Percentiles rank a stretch among this genome's conserved stretches.
Evolutionary conservation across 2,329 filamentous ascomycete genomes (phyloP).

Genomic region (Paecilomyces sp.): DNA sequence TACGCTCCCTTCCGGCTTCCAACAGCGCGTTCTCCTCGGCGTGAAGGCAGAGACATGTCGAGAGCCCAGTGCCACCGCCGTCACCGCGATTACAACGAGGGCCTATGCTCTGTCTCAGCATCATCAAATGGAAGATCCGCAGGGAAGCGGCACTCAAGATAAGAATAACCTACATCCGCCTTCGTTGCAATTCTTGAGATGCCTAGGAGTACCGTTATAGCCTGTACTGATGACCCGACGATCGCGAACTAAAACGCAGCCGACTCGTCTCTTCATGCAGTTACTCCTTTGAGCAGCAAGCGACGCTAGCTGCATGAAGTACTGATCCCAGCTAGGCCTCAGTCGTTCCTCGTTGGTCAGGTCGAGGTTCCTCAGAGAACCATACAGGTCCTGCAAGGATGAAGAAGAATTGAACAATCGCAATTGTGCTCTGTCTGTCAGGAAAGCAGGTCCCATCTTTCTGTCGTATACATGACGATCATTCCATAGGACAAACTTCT

Average conservation of each 20-base stretch:
- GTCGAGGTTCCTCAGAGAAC: conserved; percentile 65
- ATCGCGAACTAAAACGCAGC: conserved; percentile 82
- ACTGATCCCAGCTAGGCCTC: conserved; percentile 88
- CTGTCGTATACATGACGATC: conserved; percentile 69
- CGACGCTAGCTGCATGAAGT: conserved; percentile 96
- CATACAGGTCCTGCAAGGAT: conserved; percentile 63
- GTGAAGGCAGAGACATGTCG: conserved; percentile 92
- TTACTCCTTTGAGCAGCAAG: conserved; percentile 86
- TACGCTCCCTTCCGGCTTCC: conserved; percentile 85
- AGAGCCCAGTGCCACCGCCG: conserved; percentile 63
- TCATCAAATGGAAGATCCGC: neutral
- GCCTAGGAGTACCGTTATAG: conserved; percentile 94
- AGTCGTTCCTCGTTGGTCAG: conserved; percentile 72
- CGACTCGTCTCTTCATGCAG: conserved; percentile 96
- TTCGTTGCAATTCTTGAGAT: conserved; percentile 82
- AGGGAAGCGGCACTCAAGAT: neutral
- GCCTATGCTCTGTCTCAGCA: conserved; percentile 26
- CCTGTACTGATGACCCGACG: conserved; percentile 87
- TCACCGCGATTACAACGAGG: conserved; percentile 72
- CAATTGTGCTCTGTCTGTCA: conserved; percentile 75
- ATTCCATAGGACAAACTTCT: conserved; percentile 54
- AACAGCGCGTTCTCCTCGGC: conserved; percentile 95
- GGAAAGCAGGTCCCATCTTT: conserved; percentile 59
- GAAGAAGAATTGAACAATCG: conserved; percentile 79
- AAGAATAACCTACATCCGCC: conserved; percentile 61